Evolutionary conservation across 306 rosid genomes (phyloP).

Genomic region (Trifolium subterraneum): DNA sequence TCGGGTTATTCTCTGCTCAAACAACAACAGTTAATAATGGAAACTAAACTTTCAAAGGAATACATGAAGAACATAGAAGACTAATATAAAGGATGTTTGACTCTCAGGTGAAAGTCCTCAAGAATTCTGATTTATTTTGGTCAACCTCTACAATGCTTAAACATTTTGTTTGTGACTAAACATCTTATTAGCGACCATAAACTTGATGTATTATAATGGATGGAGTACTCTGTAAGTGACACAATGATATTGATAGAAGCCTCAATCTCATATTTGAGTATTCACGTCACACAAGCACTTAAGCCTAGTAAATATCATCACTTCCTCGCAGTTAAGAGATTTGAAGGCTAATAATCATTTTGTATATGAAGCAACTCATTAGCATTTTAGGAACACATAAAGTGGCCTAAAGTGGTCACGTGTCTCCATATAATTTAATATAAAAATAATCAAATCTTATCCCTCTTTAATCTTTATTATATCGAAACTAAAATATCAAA

Average conservation of each 20-base stretch:
- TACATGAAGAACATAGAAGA: conserved; percentile 92
- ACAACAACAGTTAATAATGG: conserved; percentile 88
- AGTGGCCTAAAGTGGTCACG: conserved; percentile 26
- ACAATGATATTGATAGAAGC: conserved; percentile 10
- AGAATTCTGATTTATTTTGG: not conserved
- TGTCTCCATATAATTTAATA: conserved; percentile 32
- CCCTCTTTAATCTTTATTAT: too few relatives aligned
- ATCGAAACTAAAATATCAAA: too few relatives aligned
- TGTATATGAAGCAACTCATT: conserved; percentile 26
- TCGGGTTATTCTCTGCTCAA: conserved; percentile 77
- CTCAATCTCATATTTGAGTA: conserved; percentile 14
- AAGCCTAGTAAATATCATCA: not conserved
- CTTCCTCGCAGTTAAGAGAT: conserved; percentile 15
- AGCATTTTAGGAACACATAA: not conserved
- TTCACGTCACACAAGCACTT: conserved; percentile 29
- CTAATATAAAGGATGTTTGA: conserved; percentile 42
- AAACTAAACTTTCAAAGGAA: conserved; percentile 90
- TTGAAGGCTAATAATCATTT: conserved; percentile 35
- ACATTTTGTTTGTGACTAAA: not conserved
- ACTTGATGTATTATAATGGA: not conserved
- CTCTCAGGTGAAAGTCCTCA: conserved; percentile 12
- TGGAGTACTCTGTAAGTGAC: not conserved
- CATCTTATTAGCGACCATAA: too few relatives aligned
- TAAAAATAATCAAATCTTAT: too few relatives aligned
- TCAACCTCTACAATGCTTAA: too few relatives aligned